Evolutionary conservation across 257 asterid species (phyloP), one percentile per base, ranked within the genome.

Genomic region (Penstemon eatonii): DNA sequence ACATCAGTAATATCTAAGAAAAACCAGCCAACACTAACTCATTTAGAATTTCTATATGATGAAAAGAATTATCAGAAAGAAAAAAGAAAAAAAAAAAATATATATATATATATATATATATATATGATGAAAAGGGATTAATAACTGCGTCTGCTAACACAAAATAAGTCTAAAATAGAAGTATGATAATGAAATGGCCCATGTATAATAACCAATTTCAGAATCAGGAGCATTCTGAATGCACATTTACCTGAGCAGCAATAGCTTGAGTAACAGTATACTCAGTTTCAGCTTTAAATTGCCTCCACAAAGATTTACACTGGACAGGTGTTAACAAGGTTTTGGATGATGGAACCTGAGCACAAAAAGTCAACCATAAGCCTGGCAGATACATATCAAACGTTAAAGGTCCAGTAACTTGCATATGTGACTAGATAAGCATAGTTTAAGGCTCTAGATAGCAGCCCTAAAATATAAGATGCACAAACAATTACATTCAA

Each of bases 261-360:
- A 91, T 85, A 65, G 98, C 98, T 80, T 91, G 98, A 67, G 90
- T 81, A 60, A 91, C 96, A 54, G 96, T 82, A 76, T 91, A 89
- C 80, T 91, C 98, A 2, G 98, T 91, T 86, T 91, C 98, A 7
- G 83, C 12, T 69, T 81, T 86, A 65, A 91, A 91, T 73, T 91
- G 96, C 85, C 94, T 89, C 98, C 98, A 91, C 76, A 91, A 73
- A 37, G 91, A 75, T 75, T 89, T 91, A 84, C 98, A 89, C 84
- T 91, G 96, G 67, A 91, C 96, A 4, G 98, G 98, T 57, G 96
- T 89, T 65, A 91, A 77, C 87, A 91, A 83, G 71, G 96, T 91
- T 77, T 83, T 87, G 15, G 89, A 54, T 43, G 96, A 64, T 43
- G 88, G 85, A 68, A 91, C 78, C 98, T 91, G 85, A 65, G 49